Conservation (phyloP, 2,329 filamentous ascomycete genomes). For the Trichophyton benhamiae region DNA sequence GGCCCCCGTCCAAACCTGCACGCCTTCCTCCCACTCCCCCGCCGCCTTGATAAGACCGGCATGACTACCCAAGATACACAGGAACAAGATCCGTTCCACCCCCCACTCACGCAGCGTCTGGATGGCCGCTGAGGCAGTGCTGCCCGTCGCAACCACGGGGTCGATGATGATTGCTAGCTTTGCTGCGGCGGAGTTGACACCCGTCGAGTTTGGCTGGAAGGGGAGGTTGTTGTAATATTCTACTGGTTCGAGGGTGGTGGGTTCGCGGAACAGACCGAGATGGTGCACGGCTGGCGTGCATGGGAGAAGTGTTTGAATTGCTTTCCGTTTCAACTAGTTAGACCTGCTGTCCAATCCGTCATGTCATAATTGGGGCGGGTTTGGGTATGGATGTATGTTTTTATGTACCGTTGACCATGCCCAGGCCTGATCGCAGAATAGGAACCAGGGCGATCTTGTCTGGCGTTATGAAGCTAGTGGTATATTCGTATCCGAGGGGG, state of each 20-base stretch:
- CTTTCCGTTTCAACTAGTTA: slow-evolving; percentile 28
- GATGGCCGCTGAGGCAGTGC: slow-evolving; percentile 79
- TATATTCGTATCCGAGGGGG: slow-evolving; percentile 65
- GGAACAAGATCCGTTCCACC: slow-evolving; percentile 63
- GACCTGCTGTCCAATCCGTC: not conserved
- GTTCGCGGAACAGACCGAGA: slow-evolving; percentile 87
- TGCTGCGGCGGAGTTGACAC: slow-evolving; percentile 32
- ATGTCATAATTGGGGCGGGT: not conserved
- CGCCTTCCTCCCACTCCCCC: slow-evolving; percentile 54
- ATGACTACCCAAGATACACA: slow-evolving; percentile 61
- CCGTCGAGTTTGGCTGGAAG: slow-evolving; percentile 35
- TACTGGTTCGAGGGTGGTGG: slow-evolving; percentile 71
- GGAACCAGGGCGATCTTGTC: slow-evolving; percentile 68
- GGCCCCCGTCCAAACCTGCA: slow-evolving; percentile 63
- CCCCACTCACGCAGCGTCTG: slow-evolving; percentile 86
- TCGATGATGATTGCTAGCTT: slow-evolving; percentile 74
- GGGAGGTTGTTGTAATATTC: slow-evolving; percentile 98
- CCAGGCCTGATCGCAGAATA: slow-evolving; percentile 81
- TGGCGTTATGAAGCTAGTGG: slow-evolving; percentile 51
- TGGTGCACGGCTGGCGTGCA: slow-evolving; percentile 73
- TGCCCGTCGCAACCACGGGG: slow-evolving; percentile 86
- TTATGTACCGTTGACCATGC: slow-evolving; percentile 66
- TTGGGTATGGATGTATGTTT: not conserved
- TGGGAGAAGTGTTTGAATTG: slow-evolving; percentile 72
- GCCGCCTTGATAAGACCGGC: slow-evolving; percentile 62